Base-by-base conservation (phyloP, 441 rosid genomes). In the Mallotus repandus region DNA sequence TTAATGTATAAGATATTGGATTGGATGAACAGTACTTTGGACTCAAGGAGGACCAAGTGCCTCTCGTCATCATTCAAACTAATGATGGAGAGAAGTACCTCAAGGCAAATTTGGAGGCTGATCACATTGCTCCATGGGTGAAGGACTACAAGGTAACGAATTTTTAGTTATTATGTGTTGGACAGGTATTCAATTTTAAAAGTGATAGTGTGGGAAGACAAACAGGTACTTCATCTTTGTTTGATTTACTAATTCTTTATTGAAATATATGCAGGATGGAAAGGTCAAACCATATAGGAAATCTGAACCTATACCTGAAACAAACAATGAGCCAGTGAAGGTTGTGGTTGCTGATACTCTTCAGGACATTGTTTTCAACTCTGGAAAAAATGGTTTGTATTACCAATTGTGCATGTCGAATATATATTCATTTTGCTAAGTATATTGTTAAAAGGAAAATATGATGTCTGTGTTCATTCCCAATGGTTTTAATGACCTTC, bases 241-340 rank as follows among this genome's bases (percentile, higher is more conserved):
- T 65, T 58, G 35, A 55, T 32, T 48, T n/a, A 16, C 59, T 16
- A 48, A 74, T 60, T 0, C n/a, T 48, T 21, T 16, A 4, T 9
- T 54, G 46, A 29, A 61, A 65, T 22, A 66, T 64, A 50, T 81
- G 72, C 91, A 96, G 99, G 97, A 85, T 16, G 99, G 97, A 11
- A 93, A 91, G 60, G 89, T 90, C 73, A 75, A 68, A 1, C 83
- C 84, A 63, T 87, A 52, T 82, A 87, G 56, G 74, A 91, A 91
- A 81, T 93, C 99, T 67, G 97, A 96, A 76, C 97, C 97, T 16
- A 82, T 96, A 55, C 97, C 99, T 45, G 84, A 87, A 77, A 88
- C 81, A 61, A 96, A 96, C 79, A 74, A 81, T 2, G 97, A 91
- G 71, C 97, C 98, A 41, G 98, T 93, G 75, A 93, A 96, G 86